Evolutionary conservation across 148 eudicot genomes (phyloP).

Genomic region (Silene uniflora): DNA sequence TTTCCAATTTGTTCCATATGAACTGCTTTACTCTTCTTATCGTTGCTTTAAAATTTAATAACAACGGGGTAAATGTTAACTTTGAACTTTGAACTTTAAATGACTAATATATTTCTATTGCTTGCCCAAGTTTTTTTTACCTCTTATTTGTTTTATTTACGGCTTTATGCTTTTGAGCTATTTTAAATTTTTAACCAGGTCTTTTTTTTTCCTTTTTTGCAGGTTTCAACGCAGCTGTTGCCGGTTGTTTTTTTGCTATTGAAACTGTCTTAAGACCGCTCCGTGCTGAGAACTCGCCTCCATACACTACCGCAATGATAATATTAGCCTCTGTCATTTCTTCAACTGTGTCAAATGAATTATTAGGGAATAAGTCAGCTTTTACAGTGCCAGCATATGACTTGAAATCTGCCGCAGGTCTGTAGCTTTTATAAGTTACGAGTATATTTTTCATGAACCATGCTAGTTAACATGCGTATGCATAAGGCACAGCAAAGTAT

Average conservation of each 20-base stretch:
- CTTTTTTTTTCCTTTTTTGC: constrained; percentile 12
- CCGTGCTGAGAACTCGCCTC: constrained; percentile 94
- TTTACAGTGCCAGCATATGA: constrained; percentile 97
- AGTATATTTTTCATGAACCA: background rate
- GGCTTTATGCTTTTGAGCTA: background rate
- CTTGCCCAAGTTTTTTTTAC: background rate
- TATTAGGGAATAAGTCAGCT: constrained; percentile 86
- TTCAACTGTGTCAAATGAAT: constrained; percentile 85
- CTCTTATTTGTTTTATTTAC: background rate
- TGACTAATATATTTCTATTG: too few relatives aligned
- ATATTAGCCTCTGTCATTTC: constrained; percentile 93
- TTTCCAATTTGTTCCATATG: background rate
- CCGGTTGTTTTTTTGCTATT: constrained; percentile 97
- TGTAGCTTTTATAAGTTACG: constrained; percentile 25
- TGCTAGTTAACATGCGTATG: background rate
- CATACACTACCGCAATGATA: constrained; percentile 97
- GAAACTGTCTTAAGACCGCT: constrained; percentile 92
- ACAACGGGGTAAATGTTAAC: background rate
- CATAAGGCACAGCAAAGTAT: background rate
- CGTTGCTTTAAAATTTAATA: background rate
- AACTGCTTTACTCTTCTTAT: background rate
- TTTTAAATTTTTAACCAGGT: background rate
- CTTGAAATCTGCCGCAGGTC: constrained; percentile 98
- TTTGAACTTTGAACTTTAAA: constrained; percentile 1
- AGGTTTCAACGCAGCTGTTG: constrained; percentile 98